phyloP scores from a whole-genome alignment of 192 early-diverging fungal species.

The Coemansia aciculifera region DNA sequence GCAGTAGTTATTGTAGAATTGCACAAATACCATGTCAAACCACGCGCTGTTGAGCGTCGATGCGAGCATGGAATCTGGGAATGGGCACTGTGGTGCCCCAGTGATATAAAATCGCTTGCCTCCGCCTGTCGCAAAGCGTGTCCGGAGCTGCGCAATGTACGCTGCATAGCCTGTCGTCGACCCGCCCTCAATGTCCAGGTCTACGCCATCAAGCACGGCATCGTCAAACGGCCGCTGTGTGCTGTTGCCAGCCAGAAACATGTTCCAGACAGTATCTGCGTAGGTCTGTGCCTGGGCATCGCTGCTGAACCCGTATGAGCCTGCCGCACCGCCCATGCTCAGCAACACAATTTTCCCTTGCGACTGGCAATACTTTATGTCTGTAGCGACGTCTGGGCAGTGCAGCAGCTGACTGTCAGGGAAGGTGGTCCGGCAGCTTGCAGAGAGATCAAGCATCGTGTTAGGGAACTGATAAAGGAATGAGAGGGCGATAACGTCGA shows the following conservation, averaged over 20 bases:
- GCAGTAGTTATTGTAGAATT: conserved; percentile 72
- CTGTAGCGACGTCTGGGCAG: conserved; percentile 58
- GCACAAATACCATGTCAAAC: conserved; percentile 67
- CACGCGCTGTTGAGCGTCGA: conserved; percentile 60
- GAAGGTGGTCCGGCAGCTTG: conserved; percentile 57
- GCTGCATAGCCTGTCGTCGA: conserved; percentile 56
- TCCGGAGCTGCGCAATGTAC: conserved; percentile 51
- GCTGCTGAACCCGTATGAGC: conserved; percentile 58
- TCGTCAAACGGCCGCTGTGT: conserved; percentile 60
- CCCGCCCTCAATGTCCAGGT: conserved; percentile 62
- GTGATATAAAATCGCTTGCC: conserved; percentile 60
- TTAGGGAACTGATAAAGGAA: conserved; percentile 62
- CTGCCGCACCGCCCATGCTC: conserved; percentile 67
- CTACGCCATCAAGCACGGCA: conserved; percentile 62
- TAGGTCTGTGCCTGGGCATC: conserved; percentile 51
- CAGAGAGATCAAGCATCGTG: conserved; percentile 62
- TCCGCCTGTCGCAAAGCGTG: conserved; percentile 44
- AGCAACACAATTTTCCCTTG: conserved; percentile 63
- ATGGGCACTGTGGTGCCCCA: conserved; percentile 64
- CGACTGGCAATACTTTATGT: conserved; percentile 68
- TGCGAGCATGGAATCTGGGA: conserved; percentile 59
- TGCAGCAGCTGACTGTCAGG: conserved; percentile 57
- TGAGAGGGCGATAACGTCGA: conserved; percentile 60
- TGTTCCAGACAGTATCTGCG: conserved; percentile 62
- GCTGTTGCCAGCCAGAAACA: conserved; percentile 63